Evolutionary conservation across 2,329 filamentous ascomycete species (phyloP), one percentile per base, ranked within the genome.

Genomic region (Eutypella sp.): DNA sequence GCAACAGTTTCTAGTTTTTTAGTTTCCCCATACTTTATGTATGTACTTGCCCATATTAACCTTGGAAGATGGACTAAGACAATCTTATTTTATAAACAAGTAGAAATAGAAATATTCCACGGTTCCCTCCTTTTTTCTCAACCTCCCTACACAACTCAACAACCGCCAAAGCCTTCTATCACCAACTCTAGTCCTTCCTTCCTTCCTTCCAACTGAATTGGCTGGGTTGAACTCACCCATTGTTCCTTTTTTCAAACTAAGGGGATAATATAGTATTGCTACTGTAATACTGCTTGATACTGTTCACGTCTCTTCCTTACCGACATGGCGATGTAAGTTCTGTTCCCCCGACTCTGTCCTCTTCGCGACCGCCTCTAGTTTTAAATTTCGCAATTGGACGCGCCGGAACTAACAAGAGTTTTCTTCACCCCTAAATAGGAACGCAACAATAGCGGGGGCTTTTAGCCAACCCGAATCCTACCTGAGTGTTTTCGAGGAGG

Each of bases 401-500:
- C 44, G 47, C 34, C 20, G 23, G 27, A 25, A 40, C 41, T 44
- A 27, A 40, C 24, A 5, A 36, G 22, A 22, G 34, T n/a, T n/a
- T 40, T 29, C 46, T n/a, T n/a, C n/a, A n/a, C n/a, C n/a, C n/a
- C 56, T 48, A 53, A 42, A 43, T 46, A 78, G 75, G 48, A 81
- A 79, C 64, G 67, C 74, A 56, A 81, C 77, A 47, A 63, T 72
- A 46, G 53, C 61, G 40, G 64, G 63, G 49, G 65, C 67, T 51
- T 66, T 76, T 45, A 75, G 72, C 66, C 67, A 73, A 54, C 70
- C 72, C 38, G 66, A 71, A 49, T 70, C 72, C 56, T 81, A 81
- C 62, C 68, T 79, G 34, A 71, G 67, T 55, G 78, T 84, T 52
- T 75, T 81, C 60, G 78, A 83, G 53, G 79, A 84, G 63, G 74